A percentile compares a stretch with the other conserved stretches of the same genome.
Conservation (phyloP, 2,329 filamentous ascomycete genomes). For the Bipolaris cookei region DNA sequence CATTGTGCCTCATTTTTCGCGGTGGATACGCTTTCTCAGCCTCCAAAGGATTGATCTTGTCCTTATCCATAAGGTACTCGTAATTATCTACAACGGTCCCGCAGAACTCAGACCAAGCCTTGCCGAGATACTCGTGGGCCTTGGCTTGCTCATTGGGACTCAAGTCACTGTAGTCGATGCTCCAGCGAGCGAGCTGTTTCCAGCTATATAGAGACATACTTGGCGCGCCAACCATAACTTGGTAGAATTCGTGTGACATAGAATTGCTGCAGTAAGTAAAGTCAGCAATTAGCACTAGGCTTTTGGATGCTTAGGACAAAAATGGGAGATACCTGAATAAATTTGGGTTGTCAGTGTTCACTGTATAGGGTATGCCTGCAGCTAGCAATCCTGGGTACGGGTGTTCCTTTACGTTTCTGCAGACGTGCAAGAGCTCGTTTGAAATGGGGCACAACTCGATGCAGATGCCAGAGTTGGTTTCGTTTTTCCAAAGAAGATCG, state of each 20-base stretch:
- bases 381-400: constrained; percentile 71
- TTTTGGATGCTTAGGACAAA: too few species aligned
- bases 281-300: not conserved
- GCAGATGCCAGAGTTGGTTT: constrained; percentile 57
- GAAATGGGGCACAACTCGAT: constrained; percentile 79
- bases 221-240: constrained; percentile 71
- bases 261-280: constrained; percentile 63
- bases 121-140: constrained; percentile 57
- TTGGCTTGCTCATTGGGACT: constrained; percentile 46
- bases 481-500: too few species aligned
- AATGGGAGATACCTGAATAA: constrained; percentile 67
- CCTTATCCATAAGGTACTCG: constrained; percentile 16
- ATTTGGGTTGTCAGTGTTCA: constrained; percentile 77
- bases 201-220: constrained; percentile 73
- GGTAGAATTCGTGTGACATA: constrained; percentile 78
- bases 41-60: constrained; percentile 1
- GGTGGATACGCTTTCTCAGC: constrained; percentile 10
- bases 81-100: constrained; percentile 56
- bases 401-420: constrained; percentile 69
- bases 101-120: constrained; percentile 66
- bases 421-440: constrained; percentile 75
- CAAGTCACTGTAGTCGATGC: constrained; percentile 55
- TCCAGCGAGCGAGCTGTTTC: constrained; percentile 65
- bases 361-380: constrained; percentile 73
- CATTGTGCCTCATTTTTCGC: constrained; percentile 1